Percentiles rank a stretch among this genome's conserved stretches.
Evolutionary conservation across 2,329 filamentous ascomycete genomes (phyloP).

Genomic region (Blastomyces gilchristii): DNA sequence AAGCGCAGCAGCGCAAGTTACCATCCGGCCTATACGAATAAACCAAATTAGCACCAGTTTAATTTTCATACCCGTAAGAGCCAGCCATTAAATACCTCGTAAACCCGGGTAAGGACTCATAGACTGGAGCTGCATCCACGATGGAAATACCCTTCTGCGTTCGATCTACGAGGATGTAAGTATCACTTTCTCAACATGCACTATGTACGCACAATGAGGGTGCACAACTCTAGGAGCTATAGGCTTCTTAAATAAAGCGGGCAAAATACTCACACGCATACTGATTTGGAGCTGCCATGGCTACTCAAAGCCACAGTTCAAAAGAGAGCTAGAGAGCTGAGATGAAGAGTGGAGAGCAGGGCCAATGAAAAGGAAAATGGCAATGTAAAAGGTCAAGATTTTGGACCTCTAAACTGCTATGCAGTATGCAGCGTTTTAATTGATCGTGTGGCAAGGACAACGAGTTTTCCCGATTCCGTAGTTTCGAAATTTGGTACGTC

Average conservation of each 20-base stretch:
- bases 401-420: background rate
- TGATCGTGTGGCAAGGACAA: background rate
- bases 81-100: conserved; percentile 35
- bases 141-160: conserved; percentile 94
- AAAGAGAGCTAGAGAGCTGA: background rate
- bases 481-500: background rate
- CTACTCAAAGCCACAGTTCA: conserved; percentile 74
- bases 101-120: conserved; percentile 76
- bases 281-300: conserved; percentile 88
- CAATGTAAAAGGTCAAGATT: background rate
- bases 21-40: conserved; percentile 62
- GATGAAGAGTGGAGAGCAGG: background rate
- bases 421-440: background rate
- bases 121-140: conserved; percentile 81
- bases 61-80: conserved; percentile 15
- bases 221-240: background rate
- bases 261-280: conserved; percentile 59
- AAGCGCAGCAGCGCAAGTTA: conserved; percentile 86
- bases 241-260: background rate
- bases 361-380: background rate
- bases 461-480: background rate
- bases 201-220: background rate
- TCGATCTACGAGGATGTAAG: conserved; percentile 49
- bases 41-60: background rate
- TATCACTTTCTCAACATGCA: conserved; percentile 3